Evolutionary conservation across 176 grass and related monocot genomes (phyloP).

Genomic region (Tillandsia fasciculata): DNA sequence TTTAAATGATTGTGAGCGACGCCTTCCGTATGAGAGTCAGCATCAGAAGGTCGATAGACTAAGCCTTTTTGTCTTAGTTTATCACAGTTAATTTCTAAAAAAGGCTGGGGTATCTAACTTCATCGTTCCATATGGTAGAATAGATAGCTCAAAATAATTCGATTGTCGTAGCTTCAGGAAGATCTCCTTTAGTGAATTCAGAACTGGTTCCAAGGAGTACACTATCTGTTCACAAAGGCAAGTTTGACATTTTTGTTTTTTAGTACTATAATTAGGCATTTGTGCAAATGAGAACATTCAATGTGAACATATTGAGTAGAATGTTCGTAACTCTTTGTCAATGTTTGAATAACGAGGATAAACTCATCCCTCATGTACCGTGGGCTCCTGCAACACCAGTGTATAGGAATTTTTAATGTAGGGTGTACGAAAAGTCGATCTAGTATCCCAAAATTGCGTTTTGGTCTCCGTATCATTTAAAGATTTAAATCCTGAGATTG

Average conservation of each 20-base stretch:
- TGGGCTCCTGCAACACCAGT: too few species aligned
- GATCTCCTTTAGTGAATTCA: constrained; percentile 20
- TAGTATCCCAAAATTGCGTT: too few species aligned
- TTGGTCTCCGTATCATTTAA: too few species aligned
- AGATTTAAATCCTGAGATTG: too few species aligned
- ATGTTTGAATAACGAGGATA: not conserved
- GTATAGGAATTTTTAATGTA: too few species aligned
- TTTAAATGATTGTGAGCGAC: constrained; percentile 22
- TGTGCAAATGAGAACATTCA: not conserved
- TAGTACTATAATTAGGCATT: not conserved
- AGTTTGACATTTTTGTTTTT: constrained; percentile 11
- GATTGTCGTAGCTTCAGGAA: constrained; percentile 18
- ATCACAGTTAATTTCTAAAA: constrained; percentile 10
- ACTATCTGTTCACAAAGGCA: constrained; percentile 32
- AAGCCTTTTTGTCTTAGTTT: constrained; percentile 19
- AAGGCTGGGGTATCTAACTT: constrained; percentile 25
- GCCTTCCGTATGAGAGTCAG: constrained; percentile 21
- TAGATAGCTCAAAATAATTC: constrained; percentile 42
- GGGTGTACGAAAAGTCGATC: too few species aligned
- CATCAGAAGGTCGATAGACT: constrained; percentile 42
- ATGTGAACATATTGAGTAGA: not conserved
- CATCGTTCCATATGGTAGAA: constrained; percentile 33
- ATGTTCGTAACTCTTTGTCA: not conserved
- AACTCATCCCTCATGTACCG: not conserved
- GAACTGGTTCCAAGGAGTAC: constrained; percentile 19